Evolutionary conservation across 2,329 filamentous ascomycete genomes (phyloP), one percentile per base, ranked within the genome.

Genomic region (Colletotrichum eremochloae): DNA sequence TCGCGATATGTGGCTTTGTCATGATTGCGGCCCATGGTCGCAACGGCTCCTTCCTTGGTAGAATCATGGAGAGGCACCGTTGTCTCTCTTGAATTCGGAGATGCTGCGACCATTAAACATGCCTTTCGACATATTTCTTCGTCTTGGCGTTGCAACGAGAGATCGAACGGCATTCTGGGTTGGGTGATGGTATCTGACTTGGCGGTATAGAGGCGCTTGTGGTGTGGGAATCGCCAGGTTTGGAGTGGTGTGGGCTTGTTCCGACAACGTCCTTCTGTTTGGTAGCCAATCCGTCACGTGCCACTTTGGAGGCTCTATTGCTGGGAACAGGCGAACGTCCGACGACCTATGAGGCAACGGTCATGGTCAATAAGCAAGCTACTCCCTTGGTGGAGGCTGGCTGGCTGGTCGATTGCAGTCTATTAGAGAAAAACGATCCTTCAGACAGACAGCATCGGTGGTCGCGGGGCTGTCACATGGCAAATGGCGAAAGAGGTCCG

Each of bases 201-300:
- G 67, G 42, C 73, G 73, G 46, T 64, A 74, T 4, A 40, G 55
- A n/a, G 20, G 64, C 73, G 0, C 67, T 67, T 3, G 69, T 53
- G 1, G 73, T 62, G 3, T 55, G 63, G 2, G 61, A 62, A 3
- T 67, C 62, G 31, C 65, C 73, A 48, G 61, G 73, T 12, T 60
- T 60, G 46, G 68, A 31, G 46, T 73, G 67, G 29, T 65, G 67
- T 12, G 74, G 5, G 2, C 53, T 63, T n/a, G 73, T 64, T 24
- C 74, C 67, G 5, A 74, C 56, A 20, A 63, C 55, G n/a, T 71
- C 73, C 73, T 11, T 72, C 70, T 0, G 24, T n/a, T 24, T 9
- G n/a, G 48, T 29, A 50, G 24, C 24, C 24, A 52, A 52, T 15
- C 20, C 48, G 18, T 31, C 9, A 52, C 3, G n/a, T 14, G 14